These are phyloP conservation scores for Colletotrichum salicis DNA, from an alignment of 2,329 filamentous ascomycete genomes.

Conservation along the genomic window DNA sequence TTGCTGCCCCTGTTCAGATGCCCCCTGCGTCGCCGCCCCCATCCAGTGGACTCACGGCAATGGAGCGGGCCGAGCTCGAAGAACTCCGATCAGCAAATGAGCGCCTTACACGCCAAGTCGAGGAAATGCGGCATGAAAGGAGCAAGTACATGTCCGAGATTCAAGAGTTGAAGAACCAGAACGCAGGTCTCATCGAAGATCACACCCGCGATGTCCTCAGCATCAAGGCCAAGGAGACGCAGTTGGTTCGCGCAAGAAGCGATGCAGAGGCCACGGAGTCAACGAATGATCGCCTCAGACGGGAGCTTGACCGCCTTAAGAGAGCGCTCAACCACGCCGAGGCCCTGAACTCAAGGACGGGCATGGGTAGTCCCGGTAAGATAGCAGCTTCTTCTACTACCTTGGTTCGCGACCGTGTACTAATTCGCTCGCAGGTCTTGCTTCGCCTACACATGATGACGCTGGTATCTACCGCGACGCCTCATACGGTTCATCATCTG, in stretches of 20 bases:
- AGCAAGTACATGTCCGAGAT: conserved; percentile 86
- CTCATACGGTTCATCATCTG: conserved; percentile 43
- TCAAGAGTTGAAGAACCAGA: conserved; percentile 95
- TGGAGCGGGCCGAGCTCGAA: conserved; percentile 93
- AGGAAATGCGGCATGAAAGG: conserved; percentile 85
- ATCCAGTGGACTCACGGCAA: conserved; percentile 73
- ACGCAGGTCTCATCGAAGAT: conserved; percentile 95
- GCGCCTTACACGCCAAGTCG: conserved; percentile 76
- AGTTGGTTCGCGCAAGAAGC: conserved; percentile 89
- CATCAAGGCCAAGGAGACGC: conserved; percentile 98
- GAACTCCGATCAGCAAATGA: conserved; percentile 89
- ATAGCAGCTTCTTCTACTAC: too few relatives aligned
- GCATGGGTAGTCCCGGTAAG: conserved; percentile 43
- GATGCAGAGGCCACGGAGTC: conserved; percentile 91
- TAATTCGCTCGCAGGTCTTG: conserved; percentile 46
- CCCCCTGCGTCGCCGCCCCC: conserved; percentile 66
- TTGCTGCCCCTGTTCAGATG: conserved; percentile 59
- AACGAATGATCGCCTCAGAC: conserved; percentile 82
- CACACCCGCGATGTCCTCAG: conserved; percentile 94
- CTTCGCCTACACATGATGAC: conserved; percentile 68
- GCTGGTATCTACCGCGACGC: conserved; percentile 67
- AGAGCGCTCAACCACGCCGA: conserved; percentile 78
- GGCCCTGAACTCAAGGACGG: conserved; percentile 52
- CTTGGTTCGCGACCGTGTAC: neutral
- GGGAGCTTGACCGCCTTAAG: conserved; percentile 94